Evolutionary conservation across 495 filamentous ascomycete genomes (phyloP), one percentile per base, ranked within the genome.

Genomic region (Neurospora discreta): DNA sequence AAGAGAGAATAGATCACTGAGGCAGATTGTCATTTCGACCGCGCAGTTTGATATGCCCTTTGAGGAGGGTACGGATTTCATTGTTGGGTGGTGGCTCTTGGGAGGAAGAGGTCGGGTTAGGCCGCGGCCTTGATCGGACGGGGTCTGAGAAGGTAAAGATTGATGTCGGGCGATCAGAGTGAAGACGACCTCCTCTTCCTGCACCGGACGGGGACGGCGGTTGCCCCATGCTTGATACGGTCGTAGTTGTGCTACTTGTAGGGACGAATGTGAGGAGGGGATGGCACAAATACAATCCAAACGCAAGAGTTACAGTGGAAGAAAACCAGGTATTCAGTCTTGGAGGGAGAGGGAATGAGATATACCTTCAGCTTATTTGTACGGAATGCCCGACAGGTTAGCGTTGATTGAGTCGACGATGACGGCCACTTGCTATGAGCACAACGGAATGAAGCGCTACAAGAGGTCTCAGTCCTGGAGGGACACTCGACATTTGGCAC

Each of bases 1-100:
- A 39, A 18, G 30, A 3, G 5, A 20, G 23, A 20, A 8, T 16
- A n/a, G 40, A 39, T 39, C 26, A 72, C 80, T 82, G 81, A 3
- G 81, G 80, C 15, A 81, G 73, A 71, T 81, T 74, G 71, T 82
- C 80, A n/a, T 74, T 78, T 39, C 75, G 73, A 8, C 78, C 81
- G 18, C 80, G 78, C 15, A 81, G 71, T 69, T 78, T 82, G 60
- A 80, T 71, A 42, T 68, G 69, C 39, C 75, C 72, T 23, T 69
- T 69, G 11, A 68, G 72, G 2, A 73, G 15, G 11, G 38, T 74
- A 18, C 69, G 70, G 70, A 78, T 58, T n/a, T 67, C 71, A 3
- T 71, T 65, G 33, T 3, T 73, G 20, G n/a, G 58, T 39, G 33
- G 68, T 40, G 33, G 68, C 2, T 58, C 52, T 46, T 42, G 41